Conservation (phyloP, 768 basidiomycete genomes). For the Chiua virens region DNA sequence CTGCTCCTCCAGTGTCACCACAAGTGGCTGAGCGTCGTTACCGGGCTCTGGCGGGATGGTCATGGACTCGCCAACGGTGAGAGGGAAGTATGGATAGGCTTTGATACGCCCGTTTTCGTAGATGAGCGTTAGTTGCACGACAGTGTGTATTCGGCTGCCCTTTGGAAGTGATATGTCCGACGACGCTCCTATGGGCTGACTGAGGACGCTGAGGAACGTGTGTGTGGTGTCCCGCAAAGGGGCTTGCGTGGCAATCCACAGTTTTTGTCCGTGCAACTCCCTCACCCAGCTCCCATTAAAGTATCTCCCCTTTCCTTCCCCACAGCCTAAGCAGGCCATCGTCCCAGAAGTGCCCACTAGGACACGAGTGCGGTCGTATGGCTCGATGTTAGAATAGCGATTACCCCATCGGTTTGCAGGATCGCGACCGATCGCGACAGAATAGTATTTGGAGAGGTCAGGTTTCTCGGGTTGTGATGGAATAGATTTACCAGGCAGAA, state of each 20-base stretch:
- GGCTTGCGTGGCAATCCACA: slow-evolving; percentile 88
- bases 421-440: slow-evolving; percentile 48
- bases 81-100: slow-evolving; percentile 78
- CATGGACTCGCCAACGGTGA: slow-evolving; percentile 50
- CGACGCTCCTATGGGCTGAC: slow-evolving; percentile 46
- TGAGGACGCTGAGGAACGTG: slow-evolving; percentile 71
- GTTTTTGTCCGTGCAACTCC: slow-evolving; percentile 67
- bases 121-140: slow-evolving; percentile 79
- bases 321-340: slow-evolving; percentile 14
- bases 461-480: slow-evolving; percentile 9
- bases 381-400: slow-evolving; percentile 71
- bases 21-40: slow-evolving; percentile 41
- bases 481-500: slow-evolving; percentile 3
- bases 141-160: slow-evolving; percentile 59
- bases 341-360: slow-evolving; percentile 37
- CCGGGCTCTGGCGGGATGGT: slow-evolving; percentile 48
- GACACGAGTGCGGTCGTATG: slow-evolving; percentile 83
- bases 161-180: slow-evolving; percentile 21
- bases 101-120: slow-evolving; percentile 71
- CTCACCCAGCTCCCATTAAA: slow-evolving; percentile 87
- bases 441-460: slow-evolving; percentile 48
- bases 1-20: slow-evolving; percentile 55
- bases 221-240: slow-evolving; percentile 70
- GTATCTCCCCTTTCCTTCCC: slow-evolving; percentile 49
- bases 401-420: slow-evolving; percentile 50